Percentiles rank a stretch among this genome's conserved stretches.
Evolutionary conservation across 768 basidiomycete species (phyloP).

Genomic region (Chalciporus sphaerocephalus): DNA sequence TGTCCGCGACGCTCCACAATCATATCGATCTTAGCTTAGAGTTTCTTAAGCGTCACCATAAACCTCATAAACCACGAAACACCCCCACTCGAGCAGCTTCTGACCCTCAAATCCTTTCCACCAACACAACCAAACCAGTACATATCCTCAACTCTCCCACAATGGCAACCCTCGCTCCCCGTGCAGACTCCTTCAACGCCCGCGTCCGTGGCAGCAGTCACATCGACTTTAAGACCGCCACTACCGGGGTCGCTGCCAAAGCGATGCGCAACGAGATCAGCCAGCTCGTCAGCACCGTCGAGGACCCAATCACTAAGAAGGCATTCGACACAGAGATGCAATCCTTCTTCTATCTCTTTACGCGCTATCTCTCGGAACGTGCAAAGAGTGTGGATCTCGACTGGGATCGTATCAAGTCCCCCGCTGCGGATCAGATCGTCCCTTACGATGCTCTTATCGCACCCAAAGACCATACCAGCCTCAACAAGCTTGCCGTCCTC

Average conservation of each 20-base stretch:
- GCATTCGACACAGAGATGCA: slow-evolving; percentile 81
- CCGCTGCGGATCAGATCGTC: slow-evolving; percentile 58
- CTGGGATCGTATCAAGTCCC: slow-evolving; percentile 53
- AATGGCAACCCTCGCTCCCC: slow-evolving; percentile 55
- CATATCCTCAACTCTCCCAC: slow-evolving; percentile 50
- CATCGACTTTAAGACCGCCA: slow-evolving; percentile 98
- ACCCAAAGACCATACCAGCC: slow-evolving; percentile 43
- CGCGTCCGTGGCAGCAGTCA: slow-evolving; percentile 74
- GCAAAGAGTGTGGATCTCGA: slow-evolving; percentile 60
- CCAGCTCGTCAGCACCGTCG: slow-evolving; percentile 82
- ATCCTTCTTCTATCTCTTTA: slow-evolving; percentile 78
- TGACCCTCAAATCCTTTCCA: slow-evolving; percentile 53
- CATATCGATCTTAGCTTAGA: slow-evolving; percentile 36
- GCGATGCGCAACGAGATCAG: slow-evolving; percentile 98
- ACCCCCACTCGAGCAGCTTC: slow-evolving; percentile 45
- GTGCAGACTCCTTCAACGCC: slow-evolving; percentile 63
- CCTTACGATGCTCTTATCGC: slow-evolving; percentile 50
- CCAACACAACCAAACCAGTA: slow-evolving; percentile 57
- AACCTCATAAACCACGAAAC: slow-evolving; percentile 52
- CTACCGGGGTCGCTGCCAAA: slow-evolving; percentile 88
- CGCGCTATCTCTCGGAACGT: slow-evolving; percentile 70
- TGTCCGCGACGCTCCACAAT: slow-evolving; percentile 31
- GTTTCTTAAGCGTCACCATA: slow-evolving; percentile 62
- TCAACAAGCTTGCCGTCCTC: slow-evolving; percentile 70
- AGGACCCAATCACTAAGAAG: slow-evolving; percentile 78